Evolutionary conservation across 2,329 filamentous ascomycete genomes (phyloP), one percentile per base, ranked within the genome.

Genomic region (Phialophora expanda): DNA sequence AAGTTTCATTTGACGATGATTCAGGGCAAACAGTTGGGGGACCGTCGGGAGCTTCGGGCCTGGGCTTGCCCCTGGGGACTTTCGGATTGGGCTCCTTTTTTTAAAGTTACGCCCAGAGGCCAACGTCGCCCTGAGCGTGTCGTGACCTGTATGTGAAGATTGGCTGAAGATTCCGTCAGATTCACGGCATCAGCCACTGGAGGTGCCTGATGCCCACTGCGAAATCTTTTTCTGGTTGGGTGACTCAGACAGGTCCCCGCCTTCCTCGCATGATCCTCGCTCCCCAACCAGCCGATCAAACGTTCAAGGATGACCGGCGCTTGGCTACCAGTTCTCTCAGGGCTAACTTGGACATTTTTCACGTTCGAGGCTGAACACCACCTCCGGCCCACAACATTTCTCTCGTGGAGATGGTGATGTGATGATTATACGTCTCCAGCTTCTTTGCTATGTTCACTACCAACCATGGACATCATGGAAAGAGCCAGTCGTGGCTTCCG

Each of bases 401-500:
- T 44, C 7, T n/a, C 38, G 38, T 44, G 5, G 38, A 44, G 17
- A n/a, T 20, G 58, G 8, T 38, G 14, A 38, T 11, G 38, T 20
- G 32, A 26, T 34, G 48, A 20, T 1, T 20, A 48, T 17, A 4
- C 24, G 28, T 24, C 34, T 51, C 14, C 46, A 38, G 9, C 48
- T 54, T n/a, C 17, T 28, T 32, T 55, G 53, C 46, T 46, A 55
- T 61, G 56, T 38, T 51, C 17, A 44, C 24, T 51, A 22, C 41
- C 12, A 32, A 32, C 20, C 28, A 50, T 51, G 46, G 57, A 28
- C 28, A 51, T 60, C 53, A 64, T 69, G 66, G 64, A 64, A 24
- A 41, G 59, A 54, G 61, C 58, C 22, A 44, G 28, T 28, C 46
- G 41, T 26, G 32, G 32, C 41, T 28, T 69, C 11, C 50, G 48